A percentile compares a stretch with the other conserved stretches of the same genome.
Conservation (phyloP, 2,329 filamentous ascomycete species). For the Rachicladosporium sp. region DNA sequence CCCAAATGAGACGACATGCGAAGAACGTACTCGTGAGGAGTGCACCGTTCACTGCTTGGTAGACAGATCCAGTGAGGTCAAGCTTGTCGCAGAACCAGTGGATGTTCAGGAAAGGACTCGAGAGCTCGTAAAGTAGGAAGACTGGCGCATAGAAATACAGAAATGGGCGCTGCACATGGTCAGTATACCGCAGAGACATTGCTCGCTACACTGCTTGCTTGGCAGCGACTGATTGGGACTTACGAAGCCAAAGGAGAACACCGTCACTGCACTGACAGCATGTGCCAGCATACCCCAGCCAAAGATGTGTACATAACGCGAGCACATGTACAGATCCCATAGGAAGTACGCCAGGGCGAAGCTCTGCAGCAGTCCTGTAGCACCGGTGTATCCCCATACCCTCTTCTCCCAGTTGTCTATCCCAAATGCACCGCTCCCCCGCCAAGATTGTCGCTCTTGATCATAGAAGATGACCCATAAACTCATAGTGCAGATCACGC, state of each 20-base stretch:
- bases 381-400: conserved; percentile 66
- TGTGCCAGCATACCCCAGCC: conserved; percentile 65
- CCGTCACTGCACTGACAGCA: conserved; percentile 58
- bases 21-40: conserved; percentile 63
- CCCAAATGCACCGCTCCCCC: conserved; percentile 4
- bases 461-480: conserved; percentile 61
- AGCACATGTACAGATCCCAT: conserved; percentile 65
- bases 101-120: conserved; percentile 72
- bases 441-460: conserved; percentile 45
- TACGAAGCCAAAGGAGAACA: conserved; percentile 71
- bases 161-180: conserved; percentile 55
- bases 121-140: conserved; percentile 82
- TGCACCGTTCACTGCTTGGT: conserved; percentile 69
- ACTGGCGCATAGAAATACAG: conserved; percentile 69
- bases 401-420: conserved; percentile 50
- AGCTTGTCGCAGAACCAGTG: conserved; percentile 91
- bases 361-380: conserved; percentile 59
- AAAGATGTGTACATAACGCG: conserved; percentile 57
- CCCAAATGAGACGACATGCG: conserved; percentile 63
- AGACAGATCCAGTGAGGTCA: conserved; percentile 59
- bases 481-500: conserved; percentile 59
- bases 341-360: conserved; percentile 72
- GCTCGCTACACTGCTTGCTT: neutral
- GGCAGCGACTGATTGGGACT: conserved; percentile 26
- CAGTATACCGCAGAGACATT: neutral